A percentile compares a stretch with the other conserved stretches of the same genome.
These are phyloP conservation scores for Harrya chromipes DNA, from an alignment of 768 basidiomycete genomes.

Conservation along the genomic window DNA sequence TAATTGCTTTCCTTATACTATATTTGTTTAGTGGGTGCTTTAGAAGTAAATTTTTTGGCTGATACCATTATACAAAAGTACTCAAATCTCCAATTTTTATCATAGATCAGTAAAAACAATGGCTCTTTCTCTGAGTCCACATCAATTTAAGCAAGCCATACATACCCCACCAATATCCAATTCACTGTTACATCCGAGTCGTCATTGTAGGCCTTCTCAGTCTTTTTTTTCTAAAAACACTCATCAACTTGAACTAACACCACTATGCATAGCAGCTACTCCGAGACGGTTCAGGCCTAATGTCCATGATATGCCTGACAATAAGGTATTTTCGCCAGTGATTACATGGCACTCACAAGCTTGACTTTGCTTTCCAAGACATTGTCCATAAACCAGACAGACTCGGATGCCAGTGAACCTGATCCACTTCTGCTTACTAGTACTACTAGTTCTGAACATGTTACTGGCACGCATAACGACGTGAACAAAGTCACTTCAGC, in stretches of 20 bases:
- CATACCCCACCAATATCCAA: conserved; percentile 2
- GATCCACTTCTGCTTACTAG: background rate
- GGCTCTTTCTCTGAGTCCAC: conserved; percentile 20
- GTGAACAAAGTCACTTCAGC: background rate
- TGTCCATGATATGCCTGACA: conserved; percentile 1
- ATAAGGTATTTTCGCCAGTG: conserved; percentile 12
- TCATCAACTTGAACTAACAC: background rate
- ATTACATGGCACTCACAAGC: background rate
- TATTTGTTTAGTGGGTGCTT: background rate
- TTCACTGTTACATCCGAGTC: background rate
- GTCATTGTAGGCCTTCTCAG: conserved; percentile 11
- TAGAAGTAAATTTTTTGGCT: background rate
- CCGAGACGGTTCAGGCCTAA: conserved; percentile 12
- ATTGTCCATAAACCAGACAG: conserved; percentile 5
- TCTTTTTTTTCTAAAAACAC: background rate
- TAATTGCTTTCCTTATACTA: background rate
- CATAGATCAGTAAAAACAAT: conserved; percentile 2
- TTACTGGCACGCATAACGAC: background rate
- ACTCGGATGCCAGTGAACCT: too few species aligned
- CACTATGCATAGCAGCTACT: conserved; percentile 2
- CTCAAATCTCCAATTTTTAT: background rate
- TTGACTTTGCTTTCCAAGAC: conserved; percentile 11
- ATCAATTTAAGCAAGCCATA: conserved; percentile 3
- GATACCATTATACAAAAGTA: background rate
- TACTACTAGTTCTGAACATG: background rate